Conservation (phyloP, 2,329 filamentous ascomycete genomes). For the Intubia oerlemansii region DNA sequence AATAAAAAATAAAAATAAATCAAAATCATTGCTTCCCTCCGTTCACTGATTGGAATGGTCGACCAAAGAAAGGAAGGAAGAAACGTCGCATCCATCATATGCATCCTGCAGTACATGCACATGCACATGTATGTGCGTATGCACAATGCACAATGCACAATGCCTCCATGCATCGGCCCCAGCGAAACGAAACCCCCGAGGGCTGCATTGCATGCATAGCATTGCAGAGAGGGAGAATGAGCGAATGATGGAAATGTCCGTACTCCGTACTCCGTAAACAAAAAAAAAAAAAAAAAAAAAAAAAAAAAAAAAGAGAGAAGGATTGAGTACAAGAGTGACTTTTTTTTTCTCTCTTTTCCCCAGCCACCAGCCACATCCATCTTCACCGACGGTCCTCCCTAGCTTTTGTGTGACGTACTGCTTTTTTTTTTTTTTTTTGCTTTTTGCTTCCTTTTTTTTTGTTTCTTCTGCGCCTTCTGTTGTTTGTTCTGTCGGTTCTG, state of each 20-base stretch:
- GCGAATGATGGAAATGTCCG: not conserved
- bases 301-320: not conserved
- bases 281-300: not conserved
- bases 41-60: not conserved
- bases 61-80: not conserved
- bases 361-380: not conserved
- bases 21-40: not conserved
- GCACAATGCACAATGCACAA: not conserved
- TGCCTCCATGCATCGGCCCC: no score
- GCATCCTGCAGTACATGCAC: not conserved
- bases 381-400: not conserved
- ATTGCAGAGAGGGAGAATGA: not conserved
- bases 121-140: not conserved
- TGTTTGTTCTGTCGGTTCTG: not conserved
- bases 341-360: not conserved
- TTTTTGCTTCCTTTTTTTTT: not conserved
- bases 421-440: not conserved
- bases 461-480: not conserved
- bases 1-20: not conserved
- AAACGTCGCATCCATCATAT: not conserved
- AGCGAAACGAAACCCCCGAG: no score
- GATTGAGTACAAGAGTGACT: not conserved
- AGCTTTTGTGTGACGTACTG: not conserved
- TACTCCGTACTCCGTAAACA: constrained; percentile 1
- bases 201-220: not conserved